Percentiles rank a stretch among this genome's conserved stretches.
Conservation (phyloP, 768 basidiomycete genomes). For the Trametes meyenii region DNA sequence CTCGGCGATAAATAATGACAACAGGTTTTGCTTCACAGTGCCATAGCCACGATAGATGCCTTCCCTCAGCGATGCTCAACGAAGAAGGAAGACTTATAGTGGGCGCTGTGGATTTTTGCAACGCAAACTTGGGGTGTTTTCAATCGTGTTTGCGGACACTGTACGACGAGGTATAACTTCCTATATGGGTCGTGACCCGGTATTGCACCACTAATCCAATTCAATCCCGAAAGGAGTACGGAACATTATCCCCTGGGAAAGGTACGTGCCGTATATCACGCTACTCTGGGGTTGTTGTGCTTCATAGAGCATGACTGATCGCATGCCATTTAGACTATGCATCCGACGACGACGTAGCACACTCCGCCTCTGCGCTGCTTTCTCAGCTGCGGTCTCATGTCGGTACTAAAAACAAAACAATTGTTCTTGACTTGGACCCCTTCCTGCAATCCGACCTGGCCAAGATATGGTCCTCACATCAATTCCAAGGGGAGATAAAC, state of each 20-base stretch:
- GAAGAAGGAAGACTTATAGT: constrained; percentile 9
- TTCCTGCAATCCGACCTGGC: constrained; percentile 1
- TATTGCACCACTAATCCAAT: neutral
- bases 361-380: neutral
- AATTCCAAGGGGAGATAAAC: constrained; percentile 2
- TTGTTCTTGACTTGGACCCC: neutral
- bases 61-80: constrained; percentile 12
- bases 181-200: neutral
- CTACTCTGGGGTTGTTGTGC: neutral
- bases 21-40: neutral
- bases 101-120: constrained; percentile 3
- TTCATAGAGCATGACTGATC: neutral
- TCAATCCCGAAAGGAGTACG: neutral
- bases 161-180: constrained; percentile 11
- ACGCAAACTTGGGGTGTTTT: constrained; percentile 10
- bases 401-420: neutral
- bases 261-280: neutral
- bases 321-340: neutral
- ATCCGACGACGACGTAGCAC: constrained; percentile 5
- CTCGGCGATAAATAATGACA: neutral
- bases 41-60: constrained; percentile 11
- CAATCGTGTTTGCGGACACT: constrained; percentile 7
- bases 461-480: constrained; percentile 15
- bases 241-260: constrained; percentile 4
- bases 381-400: neutral